These are phyloP conservation scores for Candida sphagnicola DNA, from an alignment of 805 yeast genomes.

Conservation along the genomic window DNA sequence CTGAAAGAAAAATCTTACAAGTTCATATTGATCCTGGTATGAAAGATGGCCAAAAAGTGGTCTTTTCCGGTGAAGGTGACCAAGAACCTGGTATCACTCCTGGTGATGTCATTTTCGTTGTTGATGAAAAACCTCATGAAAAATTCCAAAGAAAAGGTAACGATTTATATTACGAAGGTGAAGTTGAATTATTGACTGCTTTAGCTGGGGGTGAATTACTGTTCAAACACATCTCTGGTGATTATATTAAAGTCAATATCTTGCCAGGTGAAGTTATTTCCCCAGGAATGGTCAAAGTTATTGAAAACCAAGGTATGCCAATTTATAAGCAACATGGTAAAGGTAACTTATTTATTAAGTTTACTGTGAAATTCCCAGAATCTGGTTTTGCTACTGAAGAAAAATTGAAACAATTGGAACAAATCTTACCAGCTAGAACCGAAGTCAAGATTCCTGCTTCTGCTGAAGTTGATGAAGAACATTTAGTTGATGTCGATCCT, in stretches of 20 bases:
- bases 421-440: conserved; percentile 74
- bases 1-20: conserved; percentile 89
- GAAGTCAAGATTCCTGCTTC: conserved; percentile 59
- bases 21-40: conserved; percentile 97
- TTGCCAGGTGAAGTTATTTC: conserved; percentile 90
- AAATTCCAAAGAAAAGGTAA: conserved; percentile 83
- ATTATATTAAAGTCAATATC: conserved; percentile 76
- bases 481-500: conserved; percentile 65
- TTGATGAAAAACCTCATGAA: conserved; percentile 86
- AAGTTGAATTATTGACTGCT: conserved; percentile 89
- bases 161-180: conserved; percentile 80
- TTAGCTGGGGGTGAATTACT: conserved; percentile 93
- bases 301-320: conserved; percentile 98
- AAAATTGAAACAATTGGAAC: conserved; percentile 67
- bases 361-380: conserved; percentile 85
- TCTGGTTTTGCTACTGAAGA: conserved; percentile 71
- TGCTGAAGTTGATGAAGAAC: conserved; percentile 79
- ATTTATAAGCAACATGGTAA: conserved; percentile 78
- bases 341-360: conserved; percentile 85
- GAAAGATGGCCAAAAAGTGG: conserved; percentile 89
- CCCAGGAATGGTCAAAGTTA: conserved; percentile 77
- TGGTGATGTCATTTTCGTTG: conserved; percentile 92
- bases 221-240: conserved; percentile 88
- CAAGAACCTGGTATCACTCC: conserved; percentile 93
- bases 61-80: conserved; percentile 94